Base-by-base conservation (phyloP, 2,329 filamentous ascomycete species). In the Ophiocordyceps camponoti-leonardi region DNA sequence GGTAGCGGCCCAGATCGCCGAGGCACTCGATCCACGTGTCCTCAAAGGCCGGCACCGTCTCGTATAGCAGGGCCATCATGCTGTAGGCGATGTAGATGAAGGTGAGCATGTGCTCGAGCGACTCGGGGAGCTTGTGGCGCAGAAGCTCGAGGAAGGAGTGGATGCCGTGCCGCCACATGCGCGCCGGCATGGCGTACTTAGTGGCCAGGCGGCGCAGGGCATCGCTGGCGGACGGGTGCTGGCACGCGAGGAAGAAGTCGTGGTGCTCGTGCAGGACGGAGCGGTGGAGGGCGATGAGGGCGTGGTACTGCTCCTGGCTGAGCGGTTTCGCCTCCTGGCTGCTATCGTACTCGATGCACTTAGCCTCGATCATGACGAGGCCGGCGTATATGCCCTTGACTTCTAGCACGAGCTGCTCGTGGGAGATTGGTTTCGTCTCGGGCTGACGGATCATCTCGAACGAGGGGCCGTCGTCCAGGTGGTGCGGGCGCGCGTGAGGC, bases 21-120 rank as follows among this genome's bases (percentile, higher is more conserved):
- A 96, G 65, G 45, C 88, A 95, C 52, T 95, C 90, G 10, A 94
- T 85, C 90, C 90, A 96, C 0, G 85, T 94, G 47, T 92, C 83
- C 45, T 83, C 75, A 51, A 94, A 95, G 0, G 75, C 71, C 0
- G 83, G 79, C 0, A 94, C 85, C 0, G 85, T 94, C 54, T 96
- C 90, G 48, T 87, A 83, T 0, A 95, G 62, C 0, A 95, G 62
- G 0, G 85, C 82, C 74, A 95, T 86, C 77, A 94, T 93, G 2
- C 82, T 83, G 51, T 95, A 96, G 0, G 87, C 82, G 16, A 90
- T 62, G 50, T 93, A 93, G 1, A 96, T 86, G 46, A 94, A 96
- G 0, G 80, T 79, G 0, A 94, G 66, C 87, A 96, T 95, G 46
- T 93, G 83, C 44, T 95, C 88, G 1, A 87, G 64, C 1, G 83